Conservation (phyloP, 352 stramenopile genomes). For the Phytopythium oedochilum region DNA sequence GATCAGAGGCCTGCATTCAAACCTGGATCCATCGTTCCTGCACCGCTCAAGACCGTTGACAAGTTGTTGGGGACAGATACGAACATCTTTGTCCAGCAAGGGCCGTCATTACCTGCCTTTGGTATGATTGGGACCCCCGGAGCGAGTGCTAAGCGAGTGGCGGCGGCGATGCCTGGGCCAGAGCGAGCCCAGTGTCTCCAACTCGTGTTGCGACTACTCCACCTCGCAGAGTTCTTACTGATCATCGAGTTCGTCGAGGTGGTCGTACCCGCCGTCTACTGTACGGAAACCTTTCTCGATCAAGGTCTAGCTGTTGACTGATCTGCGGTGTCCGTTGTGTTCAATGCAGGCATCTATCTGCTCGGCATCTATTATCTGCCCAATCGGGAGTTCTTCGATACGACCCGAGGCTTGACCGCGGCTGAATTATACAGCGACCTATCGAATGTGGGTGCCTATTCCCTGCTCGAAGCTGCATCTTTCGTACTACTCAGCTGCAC, state of each 20-base stretch:
- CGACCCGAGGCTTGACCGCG: constrained; percentile 7
- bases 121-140: neutral
- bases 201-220: constrained; percentile 13
- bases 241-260: constrained; percentile 20
- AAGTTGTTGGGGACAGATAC: too few relatives aligned
- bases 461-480: constrained; percentile 22
- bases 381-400: constrained; percentile 17
- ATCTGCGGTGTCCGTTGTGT: too few relatives aligned
- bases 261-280: constrained; percentile 15
- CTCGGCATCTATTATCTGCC: constrained; percentile 11
- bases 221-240: constrained; percentile 18
- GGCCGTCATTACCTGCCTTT: too few relatives aligned
- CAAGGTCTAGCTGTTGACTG: neutral
- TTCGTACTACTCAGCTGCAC: constrained; percentile 19
- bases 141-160: neutral
- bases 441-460: constrained; percentile 18
- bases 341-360: neutral
- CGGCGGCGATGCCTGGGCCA: neutral
- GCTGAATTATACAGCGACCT: constrained; percentile 7
- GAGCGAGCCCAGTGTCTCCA: constrained; percentile 8
- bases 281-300: too few relatives aligned
- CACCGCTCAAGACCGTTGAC: too few relatives aligned
- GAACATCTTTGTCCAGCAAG: too few relatives aligned
- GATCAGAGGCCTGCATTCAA: too few relatives aligned
- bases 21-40: too few relatives aligned